Conservation (phyloP, 2,329 filamentous ascomycete species). For the Talaromyces rugulosus region DNA sequence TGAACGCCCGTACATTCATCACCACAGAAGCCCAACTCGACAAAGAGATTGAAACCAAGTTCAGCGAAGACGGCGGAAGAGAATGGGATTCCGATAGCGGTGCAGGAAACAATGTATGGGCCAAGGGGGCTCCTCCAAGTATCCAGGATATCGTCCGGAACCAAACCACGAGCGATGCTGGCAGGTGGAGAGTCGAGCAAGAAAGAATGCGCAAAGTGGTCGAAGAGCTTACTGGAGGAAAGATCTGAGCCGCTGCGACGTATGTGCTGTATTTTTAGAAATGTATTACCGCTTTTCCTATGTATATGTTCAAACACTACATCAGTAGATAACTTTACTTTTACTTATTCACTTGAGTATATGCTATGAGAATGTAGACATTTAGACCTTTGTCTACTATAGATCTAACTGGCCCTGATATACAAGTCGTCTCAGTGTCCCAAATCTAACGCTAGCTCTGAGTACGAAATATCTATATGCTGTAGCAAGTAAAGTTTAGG, state of each 20-base stretch:
- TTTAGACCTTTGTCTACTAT: neutral
- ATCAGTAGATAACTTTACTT: neutral
- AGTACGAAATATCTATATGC: neutral
- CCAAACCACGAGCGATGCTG: constrained; percentile 27
- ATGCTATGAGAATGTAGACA: neutral
- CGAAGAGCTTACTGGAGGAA: constrained; percentile 65
- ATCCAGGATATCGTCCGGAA: constrained; percentile 28
- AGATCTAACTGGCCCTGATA: neutral
- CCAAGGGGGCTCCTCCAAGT: constrained; percentile 42
- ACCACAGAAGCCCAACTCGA: constrained; percentile 74
- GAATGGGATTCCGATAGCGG: constrained; percentile 40
- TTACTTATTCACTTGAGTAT: neutral
- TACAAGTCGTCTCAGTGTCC: neutral
- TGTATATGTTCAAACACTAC: neutral
- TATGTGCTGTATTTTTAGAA: neutral
- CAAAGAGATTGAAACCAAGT: constrained; percentile 68
- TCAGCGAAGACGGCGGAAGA: constrained; percentile 56
- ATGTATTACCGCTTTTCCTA: neutral
- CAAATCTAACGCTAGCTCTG: too few relatives aligned
- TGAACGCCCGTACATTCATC: constrained; percentile 84
- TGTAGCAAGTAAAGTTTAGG: neutral
- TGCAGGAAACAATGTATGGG: constrained; percentile 50
- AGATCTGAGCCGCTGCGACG: constrained; percentile 39
- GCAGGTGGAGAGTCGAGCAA: constrained; percentile 44
- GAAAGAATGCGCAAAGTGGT: constrained; percentile 61